These are phyloP conservation scores for Lophium mytilinum DNA, from an alignment of 495 filamentous ascomycete species.

Conservation along the genomic window DNA sequence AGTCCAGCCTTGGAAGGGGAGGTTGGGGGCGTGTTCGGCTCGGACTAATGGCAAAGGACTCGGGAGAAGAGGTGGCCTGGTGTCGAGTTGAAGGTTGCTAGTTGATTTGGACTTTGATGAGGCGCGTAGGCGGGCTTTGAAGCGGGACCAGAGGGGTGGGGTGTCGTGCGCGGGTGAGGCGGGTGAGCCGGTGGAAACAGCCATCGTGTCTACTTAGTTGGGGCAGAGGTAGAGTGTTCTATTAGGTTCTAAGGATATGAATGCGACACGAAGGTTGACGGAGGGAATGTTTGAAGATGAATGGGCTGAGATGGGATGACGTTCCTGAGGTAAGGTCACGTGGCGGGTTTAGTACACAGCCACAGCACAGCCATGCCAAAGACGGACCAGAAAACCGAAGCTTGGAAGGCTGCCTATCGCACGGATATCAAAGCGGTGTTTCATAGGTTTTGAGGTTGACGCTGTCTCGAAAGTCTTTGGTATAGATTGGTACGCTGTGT, in stretches of 20 bases:
- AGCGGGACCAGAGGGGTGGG: conserved; percentile 5
- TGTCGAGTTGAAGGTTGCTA: neutral
- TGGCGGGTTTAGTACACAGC: too few species aligned
- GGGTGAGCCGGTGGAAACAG: neutral
- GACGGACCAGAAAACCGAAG: too few species aligned
- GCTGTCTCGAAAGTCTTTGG: neutral
- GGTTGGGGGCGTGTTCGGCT: conserved; percentile 9
- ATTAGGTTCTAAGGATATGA: too few species aligned
- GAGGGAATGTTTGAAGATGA: too few species aligned
- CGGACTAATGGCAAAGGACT: conserved; percentile 16
- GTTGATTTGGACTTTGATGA: neutral
- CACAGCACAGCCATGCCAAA: too few species aligned
- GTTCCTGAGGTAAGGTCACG: too few species aligned
- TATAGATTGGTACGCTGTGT: neutral
- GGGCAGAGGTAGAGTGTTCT: too few species aligned
- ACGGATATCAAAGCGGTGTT: neutral
- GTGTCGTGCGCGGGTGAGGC: neutral
- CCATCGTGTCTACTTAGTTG: too few species aligned
- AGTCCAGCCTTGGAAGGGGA: conserved; percentile 20
- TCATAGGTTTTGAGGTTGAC: neutral
- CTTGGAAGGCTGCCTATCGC: too few species aligned
- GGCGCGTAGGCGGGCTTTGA: conserved; percentile 13
- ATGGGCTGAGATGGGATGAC: too few species aligned
- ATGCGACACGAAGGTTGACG: too few species aligned
- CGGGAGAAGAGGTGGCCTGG: conserved; percentile 5